Base-by-base conservation (phyloP, 2,329 filamentous ascomycete species). In the Hypoxylon sp. region DNA sequence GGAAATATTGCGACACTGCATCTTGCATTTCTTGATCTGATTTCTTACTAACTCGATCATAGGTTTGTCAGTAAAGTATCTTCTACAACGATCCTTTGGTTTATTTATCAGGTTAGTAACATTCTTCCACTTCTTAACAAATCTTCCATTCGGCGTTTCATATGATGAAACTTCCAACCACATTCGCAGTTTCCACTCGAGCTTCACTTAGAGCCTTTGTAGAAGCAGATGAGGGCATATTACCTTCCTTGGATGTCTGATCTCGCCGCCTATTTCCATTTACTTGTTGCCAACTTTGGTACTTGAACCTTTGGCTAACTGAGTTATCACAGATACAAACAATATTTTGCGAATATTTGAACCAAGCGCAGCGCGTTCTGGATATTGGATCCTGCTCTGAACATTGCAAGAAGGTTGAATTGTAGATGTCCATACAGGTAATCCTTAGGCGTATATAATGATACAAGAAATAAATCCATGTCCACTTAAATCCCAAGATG, bases 161-260 rank as follows among this genome's bases (percentile, higher is more conserved):
- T 67, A 84, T 88, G 86, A 89, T 89, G 85, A 89, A 88, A 86
- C 72, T 81, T 81, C 78, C 85, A 82, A 73, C 79, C 77, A 82
- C 78, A 89, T 90, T 91, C 87, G 88, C 88, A 91, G 88, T 91
- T 91, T 91, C 84, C 87, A 89, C 88, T 89, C 78, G 85, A 89
- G 84, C 80, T 81, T 79, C 65, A 64, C 54, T 67, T 71, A 71
- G 83, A 87, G 85, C 84, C 84, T 83, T 79, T 76, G 75, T 73
- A 75, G 80, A 79, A 81, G 80, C 76, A 86, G 68, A 86, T 89
- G 86, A 89, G 80, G 79, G 85, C 66, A 62, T 71, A 70, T 71
- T 75, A 70, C 68, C 84, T 88, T 88, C 84, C 84, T 89, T 89
- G 85, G 86, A 88, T 88, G 86, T 88, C 84, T 87, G 82, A 87